Evolutionary conservation across 208 protist genomes (phyloP).

Genomic region (Wallacemonas sp.): DNA sequence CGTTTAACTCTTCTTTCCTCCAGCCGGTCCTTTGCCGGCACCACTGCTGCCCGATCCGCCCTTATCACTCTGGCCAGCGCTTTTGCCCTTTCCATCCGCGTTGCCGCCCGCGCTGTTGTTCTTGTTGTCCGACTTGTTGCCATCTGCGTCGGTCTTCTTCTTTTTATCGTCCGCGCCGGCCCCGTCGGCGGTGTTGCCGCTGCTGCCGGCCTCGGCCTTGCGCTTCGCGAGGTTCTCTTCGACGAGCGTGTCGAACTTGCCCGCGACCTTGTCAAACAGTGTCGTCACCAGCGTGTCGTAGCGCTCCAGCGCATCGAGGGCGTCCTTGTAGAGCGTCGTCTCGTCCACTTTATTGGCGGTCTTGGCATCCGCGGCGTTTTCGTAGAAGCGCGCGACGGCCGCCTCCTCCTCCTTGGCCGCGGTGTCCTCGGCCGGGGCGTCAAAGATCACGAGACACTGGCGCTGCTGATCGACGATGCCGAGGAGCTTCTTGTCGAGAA

Average conservation of each 20-base stretch:
- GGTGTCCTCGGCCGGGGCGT: constrained; percentile 51
- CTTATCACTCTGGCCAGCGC: background rate
- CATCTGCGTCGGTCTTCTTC: constrained; percentile 10
- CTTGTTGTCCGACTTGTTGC: background rate
- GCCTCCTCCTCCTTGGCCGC: constrained; percentile 20
- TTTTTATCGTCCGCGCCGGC: background rate
- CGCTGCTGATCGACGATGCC: constrained; percentile 93
- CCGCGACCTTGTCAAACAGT: constrained; percentile 85
- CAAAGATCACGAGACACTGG: constrained; percentile 93
- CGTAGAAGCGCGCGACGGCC: constrained; percentile 25
- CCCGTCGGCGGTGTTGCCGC: constrained; percentile 13
- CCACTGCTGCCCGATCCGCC: background rate
- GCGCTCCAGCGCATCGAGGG: constrained; percentile 59
- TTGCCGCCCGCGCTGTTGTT: background rate
- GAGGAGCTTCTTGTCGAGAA: constrained; percentile 97
- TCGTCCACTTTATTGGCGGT: background rate
- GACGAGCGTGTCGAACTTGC: constrained; percentile 85
- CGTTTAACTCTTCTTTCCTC: too few relatives aligned
- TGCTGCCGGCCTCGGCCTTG: constrained; percentile 17
- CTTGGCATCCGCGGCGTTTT: constrained; percentile 45
- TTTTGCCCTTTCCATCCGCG: constrained; percentile 1
- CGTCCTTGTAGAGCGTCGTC: constrained; percentile 79
- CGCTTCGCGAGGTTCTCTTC: constrained; percentile 79
- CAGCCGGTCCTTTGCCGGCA: background rate
- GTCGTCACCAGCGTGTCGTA: constrained; percentile 87